Conservation (phyloP, 306 rosid genomes). For the Purshia tridentata region DNA sequence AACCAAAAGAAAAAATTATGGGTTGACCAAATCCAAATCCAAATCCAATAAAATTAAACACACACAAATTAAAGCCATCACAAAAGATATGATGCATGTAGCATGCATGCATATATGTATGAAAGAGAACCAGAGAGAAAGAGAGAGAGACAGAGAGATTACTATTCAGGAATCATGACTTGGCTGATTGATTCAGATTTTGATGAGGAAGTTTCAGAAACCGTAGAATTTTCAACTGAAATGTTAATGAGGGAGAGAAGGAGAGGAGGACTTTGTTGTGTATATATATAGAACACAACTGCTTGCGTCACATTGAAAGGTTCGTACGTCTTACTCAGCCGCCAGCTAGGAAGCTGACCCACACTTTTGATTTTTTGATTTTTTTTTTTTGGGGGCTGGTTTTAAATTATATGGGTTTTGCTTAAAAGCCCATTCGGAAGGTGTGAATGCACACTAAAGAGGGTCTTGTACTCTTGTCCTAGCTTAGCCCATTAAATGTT, state of each 20-base stretch:
- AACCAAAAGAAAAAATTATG: neutral
- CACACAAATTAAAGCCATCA: neutral
- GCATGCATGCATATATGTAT: neutral
- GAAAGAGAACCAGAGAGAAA: neutral
- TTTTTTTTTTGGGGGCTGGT: neutral
- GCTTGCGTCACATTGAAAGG: slow-evolving; percentile 18
- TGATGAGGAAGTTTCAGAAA: slow-evolving; percentile 10
- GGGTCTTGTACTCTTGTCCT: neutral
- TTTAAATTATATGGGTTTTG: too few relatives aligned
- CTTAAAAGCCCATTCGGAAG: neutral
- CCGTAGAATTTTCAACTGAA: slow-evolving; percentile 8
- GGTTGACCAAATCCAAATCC: slow-evolving; percentile 8
- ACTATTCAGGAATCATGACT: slow-evolving; percentile 83
- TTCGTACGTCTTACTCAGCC: slow-evolving; percentile 13
- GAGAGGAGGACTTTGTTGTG: slow-evolving; percentile 4
- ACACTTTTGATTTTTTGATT: neutral
- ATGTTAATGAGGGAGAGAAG: slow-evolving; percentile 7
- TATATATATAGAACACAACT: neutral
- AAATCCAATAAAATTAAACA: slow-evolving; percentile 2
- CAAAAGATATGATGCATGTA: neutral
- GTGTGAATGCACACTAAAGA: neutral
- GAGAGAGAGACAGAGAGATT: slow-evolving; percentile 22
- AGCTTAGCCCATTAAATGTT: neutral
- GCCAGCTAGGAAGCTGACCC: slow-evolving; percentile 18
- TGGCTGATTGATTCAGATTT: neutral